phyloP scores from a whole-genome alignment of 1,139 yeast genomes.

The Ashbya aceris region DNA sequence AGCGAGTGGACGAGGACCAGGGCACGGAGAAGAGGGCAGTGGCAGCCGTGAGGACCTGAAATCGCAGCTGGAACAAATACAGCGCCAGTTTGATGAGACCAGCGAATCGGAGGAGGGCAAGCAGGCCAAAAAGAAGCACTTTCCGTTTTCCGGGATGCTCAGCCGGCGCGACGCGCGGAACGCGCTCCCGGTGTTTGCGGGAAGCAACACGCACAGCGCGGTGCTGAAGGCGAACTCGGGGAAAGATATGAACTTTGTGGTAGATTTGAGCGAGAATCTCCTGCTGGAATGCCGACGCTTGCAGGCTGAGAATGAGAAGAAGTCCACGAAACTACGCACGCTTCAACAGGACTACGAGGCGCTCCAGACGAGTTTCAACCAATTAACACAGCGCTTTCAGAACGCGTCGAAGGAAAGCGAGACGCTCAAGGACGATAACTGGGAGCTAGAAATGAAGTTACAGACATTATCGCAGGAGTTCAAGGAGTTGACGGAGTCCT shows the following conservation, averaged over 20 bases:
- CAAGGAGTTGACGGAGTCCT: slow-evolving; percentile 24
- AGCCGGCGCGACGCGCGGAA: slow-evolving; percentile 26
- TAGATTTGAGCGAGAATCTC: slow-evolving; percentile 73
- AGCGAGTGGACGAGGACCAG: too few relatives aligned
- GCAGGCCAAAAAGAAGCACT: slow-evolving; percentile 12
- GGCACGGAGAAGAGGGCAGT: too few relatives aligned
- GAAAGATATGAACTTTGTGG: slow-evolving; percentile 70
- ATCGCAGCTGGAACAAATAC: slow-evolving; percentile 53
- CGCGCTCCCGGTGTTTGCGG: slow-evolving; percentile 27
- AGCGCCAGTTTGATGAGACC: slow-evolving; percentile 39
- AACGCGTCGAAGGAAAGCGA: slow-evolving; percentile 35
- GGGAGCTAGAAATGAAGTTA: slow-evolving; percentile 64
- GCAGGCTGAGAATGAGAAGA: slow-evolving; percentile 57
- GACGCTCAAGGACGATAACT: slow-evolving; percentile 56
- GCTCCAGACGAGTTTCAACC: slow-evolving; percentile 32
- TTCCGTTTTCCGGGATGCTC: slow-evolving; percentile 25
- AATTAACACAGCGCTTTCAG: slow-evolving; percentile 30
- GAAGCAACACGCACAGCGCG: slow-evolving; percentile 19
- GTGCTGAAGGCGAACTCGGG: slow-evolving; percentile 20
- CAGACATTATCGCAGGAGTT: slow-evolving; percentile 44
- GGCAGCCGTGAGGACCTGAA: slow-evolving; percentile 35
- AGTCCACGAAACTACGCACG: slow-evolving; percentile 36
- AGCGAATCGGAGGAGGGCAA: slow-evolving; percentile 9
- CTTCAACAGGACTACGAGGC: slow-evolving; percentile 38
- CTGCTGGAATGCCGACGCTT: slow-evolving; percentile 71